Conservation (phyloP, 139 green algal species). For the Micractinium sp. region DNA sequence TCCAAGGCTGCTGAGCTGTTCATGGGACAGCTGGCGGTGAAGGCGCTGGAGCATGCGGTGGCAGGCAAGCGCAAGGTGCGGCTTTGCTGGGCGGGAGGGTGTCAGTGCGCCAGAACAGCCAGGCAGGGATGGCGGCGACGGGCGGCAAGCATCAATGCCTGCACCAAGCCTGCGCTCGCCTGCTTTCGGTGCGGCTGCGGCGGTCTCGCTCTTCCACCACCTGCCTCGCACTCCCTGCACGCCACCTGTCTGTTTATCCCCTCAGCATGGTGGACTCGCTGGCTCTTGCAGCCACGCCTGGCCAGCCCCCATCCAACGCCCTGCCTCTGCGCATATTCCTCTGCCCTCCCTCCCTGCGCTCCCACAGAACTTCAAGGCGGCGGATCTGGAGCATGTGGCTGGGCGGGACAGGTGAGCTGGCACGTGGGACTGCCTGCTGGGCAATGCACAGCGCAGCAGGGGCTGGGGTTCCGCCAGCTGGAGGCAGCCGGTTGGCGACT, state of each 20-base stretch:
- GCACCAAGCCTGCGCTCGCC: no score
- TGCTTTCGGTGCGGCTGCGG: not conserved
- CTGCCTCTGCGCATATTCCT: not conserved
- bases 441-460: not conserved
- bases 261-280: not conserved
- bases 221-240: no score
- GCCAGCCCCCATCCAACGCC: not conserved
- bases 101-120: no score
- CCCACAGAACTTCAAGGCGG: slow-evolving; percentile 23
- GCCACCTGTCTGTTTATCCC: not conserved
- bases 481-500: no score
- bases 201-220: no score
- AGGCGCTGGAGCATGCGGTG: slow-evolving; percentile 39
- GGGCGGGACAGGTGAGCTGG: slow-evolving; percentile 15
- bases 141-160: not conserved
- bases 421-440: no score
- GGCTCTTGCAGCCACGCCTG: not conserved
- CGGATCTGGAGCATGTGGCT: slow-evolving; percentile 1
- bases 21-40: slow-evolving; percentile 55
- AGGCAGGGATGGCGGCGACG: not conserved
- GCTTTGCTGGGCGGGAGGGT: not conserved
- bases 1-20: slow-evolving; percentile 59
- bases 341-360: not conserved
- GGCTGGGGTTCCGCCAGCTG: not conserved
- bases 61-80: slow-evolving; percentile 42